phyloP scores from a whole-genome alignment of 352 stramenopile species.

The Phytophthora pinifolia region DNA sequence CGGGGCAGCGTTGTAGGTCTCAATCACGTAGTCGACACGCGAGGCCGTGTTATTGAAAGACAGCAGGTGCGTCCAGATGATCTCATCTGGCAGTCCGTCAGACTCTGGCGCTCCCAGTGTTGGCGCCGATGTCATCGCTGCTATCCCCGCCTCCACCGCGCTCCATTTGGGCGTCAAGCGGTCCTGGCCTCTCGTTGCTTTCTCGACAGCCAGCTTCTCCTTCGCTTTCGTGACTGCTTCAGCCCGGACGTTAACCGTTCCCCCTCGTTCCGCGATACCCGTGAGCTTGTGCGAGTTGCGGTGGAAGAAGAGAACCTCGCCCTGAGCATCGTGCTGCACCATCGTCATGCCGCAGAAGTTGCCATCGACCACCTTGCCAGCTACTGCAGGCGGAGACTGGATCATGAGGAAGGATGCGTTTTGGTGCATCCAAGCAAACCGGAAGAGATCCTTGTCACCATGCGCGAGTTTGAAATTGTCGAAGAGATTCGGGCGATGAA shows the following conservation, averaged over 20 bases:
- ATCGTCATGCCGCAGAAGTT: constrained; percentile 59
- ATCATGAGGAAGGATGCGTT: constrained; percentile 57
- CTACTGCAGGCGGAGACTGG: constrained; percentile 34
- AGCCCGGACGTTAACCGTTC: neutral
- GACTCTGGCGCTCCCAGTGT: constrained; percentile 3
- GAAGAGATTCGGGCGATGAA: constrained; percentile 42
- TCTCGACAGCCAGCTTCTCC: constrained; percentile 14
- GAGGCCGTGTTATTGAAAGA: constrained; percentile 47
- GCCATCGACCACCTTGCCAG: constrained; percentile 32
- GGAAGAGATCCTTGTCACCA: constrained; percentile 66
- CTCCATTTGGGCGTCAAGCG: constrained; percentile 19
- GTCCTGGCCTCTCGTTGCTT: constrained; percentile 3
- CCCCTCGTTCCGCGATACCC: constrained; percentile 2
- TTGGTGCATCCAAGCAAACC: constrained; percentile 54
- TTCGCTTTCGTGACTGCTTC: constrained; percentile 15
- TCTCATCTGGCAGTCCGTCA: constrained; percentile 38
- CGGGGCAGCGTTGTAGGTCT: constrained; percentile 43
- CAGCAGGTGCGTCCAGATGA: constrained; percentile 67
- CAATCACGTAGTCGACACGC: constrained; percentile 42
- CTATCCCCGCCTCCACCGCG: constrained; percentile 21
- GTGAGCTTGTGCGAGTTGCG: constrained; percentile 53
- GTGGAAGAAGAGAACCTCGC: constrained; percentile 53
- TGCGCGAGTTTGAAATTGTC: constrained; percentile 40
- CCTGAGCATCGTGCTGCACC: constrained; percentile 39
- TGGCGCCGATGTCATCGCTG: constrained; percentile 6